A percentile compares a stretch with the other conserved stretches of the same genome.
Conservation (phyloP, 1,284 basidiomycete species). For the Sphaerobolus stellatus region DNA sequence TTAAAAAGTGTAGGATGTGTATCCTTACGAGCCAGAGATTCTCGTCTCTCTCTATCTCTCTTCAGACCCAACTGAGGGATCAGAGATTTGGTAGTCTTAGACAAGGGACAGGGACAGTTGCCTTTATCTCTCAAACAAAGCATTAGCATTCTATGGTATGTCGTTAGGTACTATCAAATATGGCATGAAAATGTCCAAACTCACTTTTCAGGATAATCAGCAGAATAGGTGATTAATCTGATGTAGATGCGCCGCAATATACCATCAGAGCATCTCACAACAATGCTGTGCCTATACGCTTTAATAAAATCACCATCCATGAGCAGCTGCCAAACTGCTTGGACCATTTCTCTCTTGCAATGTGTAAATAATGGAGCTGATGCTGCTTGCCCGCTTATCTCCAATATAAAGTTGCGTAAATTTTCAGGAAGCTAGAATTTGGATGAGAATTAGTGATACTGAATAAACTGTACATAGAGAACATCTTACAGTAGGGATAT, state of each 20-base stretch:
- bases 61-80: conserved; percentile 19
- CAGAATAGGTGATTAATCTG: conserved; percentile 24
- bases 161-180: too few species aligned
- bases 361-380: conserved; percentile 15
- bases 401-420: conserved; percentile 11
- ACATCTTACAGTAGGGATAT: conserved; percentile 21
- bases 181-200: conserved; percentile 12
- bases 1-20: not conserved
- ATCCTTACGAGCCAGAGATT: conserved; percentile 6
- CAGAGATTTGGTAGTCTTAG: conserved; percentile 7
- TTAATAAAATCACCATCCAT: conserved; percentile 24
- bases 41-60: conserved; percentile 14
- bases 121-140: conserved; percentile 15
- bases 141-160: conserved; percentile 19
- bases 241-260: not conserved
- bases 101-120: conserved; percentile 21
- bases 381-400: not conserved
- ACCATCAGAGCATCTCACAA: not conserved
- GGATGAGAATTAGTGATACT: conserved; percentile 9
- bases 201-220: conserved; percentile 32
- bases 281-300: conserved; percentile 5
- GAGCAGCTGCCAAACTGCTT: conserved; percentile 23
- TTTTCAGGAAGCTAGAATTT: conserved; percentile 15
- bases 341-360: conserved; percentile 26
- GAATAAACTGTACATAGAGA: not conserved